These are phyloP conservation scores for Kwoniella bestiolae DNA, from an alignment of 768 basidiomycete genomes.

Conservation along the genomic window DNA sequence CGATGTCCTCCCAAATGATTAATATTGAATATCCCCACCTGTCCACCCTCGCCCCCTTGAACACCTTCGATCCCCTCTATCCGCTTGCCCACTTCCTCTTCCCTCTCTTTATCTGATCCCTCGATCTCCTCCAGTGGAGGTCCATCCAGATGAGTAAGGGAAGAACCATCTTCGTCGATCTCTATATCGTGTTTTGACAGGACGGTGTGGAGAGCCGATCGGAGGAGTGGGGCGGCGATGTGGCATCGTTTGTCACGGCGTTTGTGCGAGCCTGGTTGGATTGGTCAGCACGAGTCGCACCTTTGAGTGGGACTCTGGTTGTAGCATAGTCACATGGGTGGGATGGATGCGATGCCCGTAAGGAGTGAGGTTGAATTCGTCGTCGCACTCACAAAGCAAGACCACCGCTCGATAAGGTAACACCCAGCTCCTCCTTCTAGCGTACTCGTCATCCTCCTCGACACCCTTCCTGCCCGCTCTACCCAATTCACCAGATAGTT, in stretches of 20 bases:
- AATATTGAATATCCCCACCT: constrained; percentile 75
- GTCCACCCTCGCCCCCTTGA: constrained; percentile 64
- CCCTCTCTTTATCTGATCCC: constrained; percentile 64
- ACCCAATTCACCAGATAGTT: constrained; percentile 64
- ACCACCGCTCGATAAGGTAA: constrained; percentile 90
- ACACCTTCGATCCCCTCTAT: constrained; percentile 64
- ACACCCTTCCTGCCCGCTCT: constrained; percentile 26
- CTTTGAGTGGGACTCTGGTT: too few species aligned
- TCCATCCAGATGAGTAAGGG: constrained; percentile 58
- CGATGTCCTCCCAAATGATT: constrained; percentile 94
- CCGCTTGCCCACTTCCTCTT: constrained; percentile 63
- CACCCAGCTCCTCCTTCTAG: constrained; percentile 70
- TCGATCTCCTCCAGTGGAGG: constrained; percentile 68
- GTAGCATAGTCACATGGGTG: too few species aligned
- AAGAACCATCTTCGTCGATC: constrained; percentile 39
- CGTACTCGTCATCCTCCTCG: constrained; percentile 51
- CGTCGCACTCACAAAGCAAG: constrained; percentile 75
- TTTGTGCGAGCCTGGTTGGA: constrained; percentile 92
- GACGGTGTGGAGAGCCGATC: constrained; percentile 59
- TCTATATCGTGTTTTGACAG: constrained; percentile 65
- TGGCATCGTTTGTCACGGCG: constrained; percentile 88
- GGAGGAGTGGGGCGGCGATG: constrained; percentile 70
- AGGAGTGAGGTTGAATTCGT: too few species aligned
- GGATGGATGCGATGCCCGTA: too few species aligned
- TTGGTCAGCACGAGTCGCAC: too few species aligned